A percentile compares a stretch with the other conserved stretches of the same genome.
phyloP scores from a whole-genome alignment of 2,329 filamentous ascomycete species.

The Bipolaris victoriae region DNA sequence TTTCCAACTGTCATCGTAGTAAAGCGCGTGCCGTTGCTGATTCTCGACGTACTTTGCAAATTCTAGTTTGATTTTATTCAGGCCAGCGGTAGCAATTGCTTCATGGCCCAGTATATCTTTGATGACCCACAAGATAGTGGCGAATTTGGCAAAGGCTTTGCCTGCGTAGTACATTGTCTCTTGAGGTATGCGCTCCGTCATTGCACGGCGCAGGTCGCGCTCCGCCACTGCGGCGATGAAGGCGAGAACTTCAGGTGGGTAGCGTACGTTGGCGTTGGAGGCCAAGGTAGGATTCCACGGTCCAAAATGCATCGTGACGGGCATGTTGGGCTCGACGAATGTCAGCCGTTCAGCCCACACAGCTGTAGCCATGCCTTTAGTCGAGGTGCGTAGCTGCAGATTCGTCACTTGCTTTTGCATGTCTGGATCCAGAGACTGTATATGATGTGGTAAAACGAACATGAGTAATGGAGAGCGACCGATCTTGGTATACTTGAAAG shows the following conservation, averaged over 20 bases:
- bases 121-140: slow-evolving; percentile 52
- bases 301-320: slow-evolving; percentile 74
- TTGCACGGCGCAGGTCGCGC: slow-evolving; percentile 78
- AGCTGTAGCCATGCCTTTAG: slow-evolving; percentile 79
- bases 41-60: slow-evolving; percentile 57
- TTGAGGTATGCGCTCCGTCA: slow-evolving; percentile 72
- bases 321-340: slow-evolving; percentile 75
- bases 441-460: slow-evolving; percentile 88
- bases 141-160: slow-evolving; percentile 57
- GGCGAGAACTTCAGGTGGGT: slow-evolving; percentile 60
- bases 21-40: slow-evolving; percentile 56
- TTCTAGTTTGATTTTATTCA: slow-evolving; percentile 57
- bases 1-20: slow-evolving; percentile 71
- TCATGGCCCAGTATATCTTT: slow-evolving; percentile 66
- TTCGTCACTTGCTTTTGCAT: slow-evolving; percentile 58
- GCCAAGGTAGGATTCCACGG: slow-evolving; percentile 70
- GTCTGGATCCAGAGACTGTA: slow-evolving; percentile 71
- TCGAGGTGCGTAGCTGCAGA: slow-evolving; percentile 76
- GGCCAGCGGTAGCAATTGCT: slow-evolving; percentile 54
- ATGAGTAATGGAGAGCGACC: slow-evolving; percentile 75
- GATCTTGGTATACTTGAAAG: slow-evolving; percentile 72
- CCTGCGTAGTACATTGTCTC: slow-evolving; percentile 94
- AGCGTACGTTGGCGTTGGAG: slow-evolving; percentile 37
- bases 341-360: slow-evolving; percentile 66
- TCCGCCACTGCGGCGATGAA: slow-evolving; percentile 67